Evolutionary conservation across 192 early-diverging fungal genomes (phyloP).

Genomic region (Haplosporangium gracile): DNA sequence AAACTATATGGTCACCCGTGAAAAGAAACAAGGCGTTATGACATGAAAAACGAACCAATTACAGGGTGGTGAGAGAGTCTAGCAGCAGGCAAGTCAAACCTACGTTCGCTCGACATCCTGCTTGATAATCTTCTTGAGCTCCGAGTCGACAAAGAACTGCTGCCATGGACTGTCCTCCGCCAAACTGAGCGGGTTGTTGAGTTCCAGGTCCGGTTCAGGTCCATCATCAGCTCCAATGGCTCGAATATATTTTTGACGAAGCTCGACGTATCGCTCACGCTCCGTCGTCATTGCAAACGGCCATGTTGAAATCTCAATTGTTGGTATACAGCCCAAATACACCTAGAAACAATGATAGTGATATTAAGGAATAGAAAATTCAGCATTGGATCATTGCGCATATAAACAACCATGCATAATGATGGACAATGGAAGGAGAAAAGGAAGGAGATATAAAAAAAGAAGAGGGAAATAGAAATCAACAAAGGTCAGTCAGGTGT

Average conservation of each 20-base stretch:
- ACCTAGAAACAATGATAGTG: slow-evolving; percentile 44
- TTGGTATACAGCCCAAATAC: slow-evolving; percentile 65
- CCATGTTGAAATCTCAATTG: slow-evolving; percentile 70
- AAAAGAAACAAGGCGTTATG: neutral
- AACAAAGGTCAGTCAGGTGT: neutral
- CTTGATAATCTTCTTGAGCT: slow-evolving; percentile 85
- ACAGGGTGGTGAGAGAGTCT: neutral
- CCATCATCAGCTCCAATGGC: slow-evolving; percentile 59
- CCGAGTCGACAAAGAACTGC: slow-evolving; percentile 90
- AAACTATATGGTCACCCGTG: slow-evolving; percentile 67
- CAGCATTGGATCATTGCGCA: neutral
- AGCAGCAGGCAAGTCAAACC: slow-evolving; percentile 21
- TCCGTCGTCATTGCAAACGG: slow-evolving; percentile 69
- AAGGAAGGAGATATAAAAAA: neutral
- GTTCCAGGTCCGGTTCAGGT: slow-evolving; percentile 68
- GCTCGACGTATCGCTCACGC: slow-evolving; percentile 75
- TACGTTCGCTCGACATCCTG: slow-evolving; percentile 96
- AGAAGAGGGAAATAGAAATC: neutral
- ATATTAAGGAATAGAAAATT: neutral
- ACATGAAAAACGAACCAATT: neutral
- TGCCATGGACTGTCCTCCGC: slow-evolving; percentile 95
- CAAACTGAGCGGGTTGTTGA: slow-evolving; percentile 90
- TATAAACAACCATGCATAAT: slow-evolving; percentile 1
- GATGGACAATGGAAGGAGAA: neutral
- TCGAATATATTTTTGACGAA: slow-evolving; percentile 76